Evolutionary conservation across 257 asterid genomes (phyloP), one percentile per base, ranked within the genome.

Genomic region (Solanum arcanum): DNA sequence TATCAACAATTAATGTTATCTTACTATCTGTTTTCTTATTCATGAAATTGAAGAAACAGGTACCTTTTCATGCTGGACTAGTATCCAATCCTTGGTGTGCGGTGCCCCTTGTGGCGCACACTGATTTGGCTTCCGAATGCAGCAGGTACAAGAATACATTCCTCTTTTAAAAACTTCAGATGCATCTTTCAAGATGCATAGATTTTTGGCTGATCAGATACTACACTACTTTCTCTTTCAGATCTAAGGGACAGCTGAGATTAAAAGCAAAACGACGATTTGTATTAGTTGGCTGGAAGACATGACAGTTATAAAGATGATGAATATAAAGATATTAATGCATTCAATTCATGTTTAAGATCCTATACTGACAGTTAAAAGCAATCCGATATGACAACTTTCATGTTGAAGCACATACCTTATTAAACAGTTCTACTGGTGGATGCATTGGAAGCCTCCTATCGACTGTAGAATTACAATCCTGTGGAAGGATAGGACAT

Each of bases 171-270:
- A 69, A 33, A 62, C 23, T 84, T 56, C 56, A 83, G 86, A 52
- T 91, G 89, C 89, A 93, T 94, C 96, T 92, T 91, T 83, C 80
- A 84, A 4, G 90, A 87, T 66, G 68, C 76, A 78, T 35, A 89
- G 31, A 76, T 78, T 74, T 90, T 89, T 44, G 90, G 87, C 86
- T 35, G 92, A 33, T 73, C 16, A 74, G 92, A 47, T 88, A 74
- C 86, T 62, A 44, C 62, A 42, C 88, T 84, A 29, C 56, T 83
- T 44, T 93, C 90, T 47, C 60, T 59, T 70, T 90, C 93, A 86
- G 95, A 78, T 84, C 87, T 88, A 84, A 95, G 89, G 59, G 98
- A 93, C 87, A 96, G 92, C 99, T 96, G 80, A 86, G 76, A 87
- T 44, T 31, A 68, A 77, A 56, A 33, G 37, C 31, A 35, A 85